Evolutionary conservation across 305 asterid genomes (phyloP).

Genomic region (Fraxinus sp.): DNA sequence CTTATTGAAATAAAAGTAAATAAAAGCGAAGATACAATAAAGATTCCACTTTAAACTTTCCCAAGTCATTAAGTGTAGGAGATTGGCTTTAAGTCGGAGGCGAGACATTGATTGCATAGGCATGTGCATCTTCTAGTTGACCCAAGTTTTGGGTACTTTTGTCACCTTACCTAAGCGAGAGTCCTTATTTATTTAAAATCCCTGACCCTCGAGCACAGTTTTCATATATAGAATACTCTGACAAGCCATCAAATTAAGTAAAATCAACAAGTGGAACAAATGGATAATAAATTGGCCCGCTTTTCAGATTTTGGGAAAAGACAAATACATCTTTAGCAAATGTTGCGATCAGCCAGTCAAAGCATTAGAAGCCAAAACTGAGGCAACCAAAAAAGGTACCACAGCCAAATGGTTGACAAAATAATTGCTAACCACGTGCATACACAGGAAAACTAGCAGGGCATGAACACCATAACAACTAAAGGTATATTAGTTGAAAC

Average conservation of each 20-base stretch:
- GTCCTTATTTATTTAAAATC: not conserved
- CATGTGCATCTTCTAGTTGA: not conserved
- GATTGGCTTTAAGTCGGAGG: not conserved
- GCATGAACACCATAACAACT: not conserved
- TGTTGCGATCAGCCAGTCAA: conserved; percentile 15
- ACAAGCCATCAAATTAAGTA: not conserved
- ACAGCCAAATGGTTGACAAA: conserved; percentile 13
- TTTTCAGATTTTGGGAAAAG: not conserved
- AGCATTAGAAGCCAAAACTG: conserved; percentile 4
- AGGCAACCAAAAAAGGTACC: conserved; percentile 1
- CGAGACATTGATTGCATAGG: not conserved
- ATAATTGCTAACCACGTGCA: conserved; percentile 8
- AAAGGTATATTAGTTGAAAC: conserved; percentile 9
- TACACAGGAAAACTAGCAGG: not conserved
- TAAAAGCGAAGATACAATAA: not conserved
- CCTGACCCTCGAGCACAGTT: not conserved
- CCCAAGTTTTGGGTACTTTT: not conserved
- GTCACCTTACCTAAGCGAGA: not conserved
- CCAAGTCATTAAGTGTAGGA: not conserved
- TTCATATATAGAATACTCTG: not conserved
- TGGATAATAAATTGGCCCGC: not conserved
- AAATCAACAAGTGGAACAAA: conserved; percentile 2
- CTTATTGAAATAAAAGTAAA: not conserved
- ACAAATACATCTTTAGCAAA: not conserved
- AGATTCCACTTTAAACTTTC: not conserved